These are phyloP conservation scores for Boletus rufocinnamomeus DNA, from an alignment of 768 basidiomycete species.

Conservation along the genomic window DNA sequence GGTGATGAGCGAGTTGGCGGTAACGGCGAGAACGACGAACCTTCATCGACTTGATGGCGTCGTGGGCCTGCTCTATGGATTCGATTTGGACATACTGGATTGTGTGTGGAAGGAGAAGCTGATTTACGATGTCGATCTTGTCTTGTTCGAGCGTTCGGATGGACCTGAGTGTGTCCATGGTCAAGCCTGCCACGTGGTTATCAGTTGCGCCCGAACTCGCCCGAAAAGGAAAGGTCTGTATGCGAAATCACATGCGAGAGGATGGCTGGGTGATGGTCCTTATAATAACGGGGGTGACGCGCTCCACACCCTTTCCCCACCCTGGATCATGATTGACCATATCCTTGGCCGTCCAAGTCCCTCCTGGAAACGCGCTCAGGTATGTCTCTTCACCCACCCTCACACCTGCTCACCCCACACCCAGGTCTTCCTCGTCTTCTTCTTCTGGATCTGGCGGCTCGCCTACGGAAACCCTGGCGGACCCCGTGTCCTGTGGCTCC, in stretches of 20 bases:
- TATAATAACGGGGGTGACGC: conserved; percentile 7
- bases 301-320: conserved; percentile 7
- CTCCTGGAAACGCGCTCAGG: conserved; percentile 89
- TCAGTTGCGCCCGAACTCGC: conserved; percentile 1
- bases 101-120: conserved; percentile 80
- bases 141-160: conserved; percentile 45
- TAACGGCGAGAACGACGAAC: conserved; percentile 38
- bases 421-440: conserved; percentile 85
- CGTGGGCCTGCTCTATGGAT: conserved; percentile 82
- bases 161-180: conserved; percentile 37
- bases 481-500: conserved; percentile 68
- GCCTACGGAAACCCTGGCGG: conserved; percentile 60
- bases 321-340: conserved; percentile 83
- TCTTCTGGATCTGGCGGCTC: conserved; percentile 91
- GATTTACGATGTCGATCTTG: conserved; percentile 85
- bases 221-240: conserved; percentile 21
- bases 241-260: conserved; percentile 39
- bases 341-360: conserved; percentile 84
- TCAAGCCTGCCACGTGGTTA: neutral
- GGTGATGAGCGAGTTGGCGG: neutral
- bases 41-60: conserved; percentile 97
- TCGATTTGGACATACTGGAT: conserved; percentile 67
- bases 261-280: neutral
- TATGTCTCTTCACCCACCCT: conserved; percentile 28
- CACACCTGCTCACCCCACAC: conserved; percentile 5